A percentile compares a stretch with the other conserved stretches of the same genome.
phyloP scores from a whole-genome alignment of 2,329 filamentous ascomycete species.

The Trichoderma breve region DNA sequence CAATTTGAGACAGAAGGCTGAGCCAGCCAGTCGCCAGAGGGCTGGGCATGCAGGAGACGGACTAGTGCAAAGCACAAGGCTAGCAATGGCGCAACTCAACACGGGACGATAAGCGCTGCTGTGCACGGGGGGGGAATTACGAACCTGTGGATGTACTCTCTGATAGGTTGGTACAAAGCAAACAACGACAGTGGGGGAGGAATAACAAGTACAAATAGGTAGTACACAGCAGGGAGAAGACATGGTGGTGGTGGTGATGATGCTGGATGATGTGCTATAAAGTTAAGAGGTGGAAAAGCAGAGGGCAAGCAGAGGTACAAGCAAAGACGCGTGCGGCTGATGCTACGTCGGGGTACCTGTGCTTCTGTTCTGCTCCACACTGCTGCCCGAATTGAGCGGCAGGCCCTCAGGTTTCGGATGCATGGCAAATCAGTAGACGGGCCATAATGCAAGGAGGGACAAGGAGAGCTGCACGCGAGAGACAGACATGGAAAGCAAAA shows the following conservation, averaged over 20 bases:
- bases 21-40: constrained; percentile 5
- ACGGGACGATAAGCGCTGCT: constrained; percentile 3
- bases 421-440: constrained; percentile 6
- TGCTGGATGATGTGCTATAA: background rate
- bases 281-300: background rate
- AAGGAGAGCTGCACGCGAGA: background rate
- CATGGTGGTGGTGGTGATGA: too few species aligned
- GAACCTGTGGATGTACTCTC: too few species aligned
- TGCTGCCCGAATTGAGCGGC: background rate
- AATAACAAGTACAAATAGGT: too few species aligned
- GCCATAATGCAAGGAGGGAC: constrained; percentile 11
- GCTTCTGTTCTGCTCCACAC: background rate
- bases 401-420: constrained; percentile 16
- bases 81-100: constrained; percentile 13
- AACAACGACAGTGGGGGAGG: too few species aligned
- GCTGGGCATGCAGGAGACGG: constrained; percentile 9
- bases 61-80: constrained; percentile 10
- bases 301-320: background rate
- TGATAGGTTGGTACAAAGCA: background rate
- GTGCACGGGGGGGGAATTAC: too few species aligned
- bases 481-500: background rate
- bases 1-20: constrained; percentile 14
- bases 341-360: constrained; percentile 14
- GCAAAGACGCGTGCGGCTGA: constrained; percentile 14
- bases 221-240: too few species aligned